Evolutionary conservation across 192 early-diverging fungal genomes (phyloP).

Genomic region (Cetraspora pellucida): DNA sequence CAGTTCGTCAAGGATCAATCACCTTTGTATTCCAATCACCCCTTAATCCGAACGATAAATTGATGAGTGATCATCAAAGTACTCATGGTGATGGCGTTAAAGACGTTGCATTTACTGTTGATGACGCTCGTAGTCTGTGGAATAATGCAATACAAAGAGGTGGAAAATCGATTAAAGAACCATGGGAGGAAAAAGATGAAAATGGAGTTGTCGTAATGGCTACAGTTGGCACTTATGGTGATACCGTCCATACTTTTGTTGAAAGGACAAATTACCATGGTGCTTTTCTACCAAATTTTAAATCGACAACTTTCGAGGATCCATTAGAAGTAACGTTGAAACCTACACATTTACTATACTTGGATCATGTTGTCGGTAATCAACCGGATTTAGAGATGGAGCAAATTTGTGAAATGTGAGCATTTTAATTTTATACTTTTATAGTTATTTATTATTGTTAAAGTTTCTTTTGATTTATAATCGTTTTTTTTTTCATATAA

Average conservation of each 20-base stretch:
- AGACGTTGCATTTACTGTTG: conserved; percentile 93
- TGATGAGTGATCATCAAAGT: conserved; percentile 69
- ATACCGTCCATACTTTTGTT: conserved; percentile 95
- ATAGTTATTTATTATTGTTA: background rate
- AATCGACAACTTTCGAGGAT: conserved; percentile 45
- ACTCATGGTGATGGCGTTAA: conserved; percentile 93
- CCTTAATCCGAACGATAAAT: conserved; percentile 76
- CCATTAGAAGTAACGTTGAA: conserved; percentile 67
- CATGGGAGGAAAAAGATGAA: conserved; percentile 82
- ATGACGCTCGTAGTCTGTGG: conserved; percentile 80
- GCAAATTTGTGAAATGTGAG: conserved; percentile 68
- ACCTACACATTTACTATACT: conserved; percentile 64
- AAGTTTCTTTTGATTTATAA: background rate
- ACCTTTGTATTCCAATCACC: conserved; percentile 92
- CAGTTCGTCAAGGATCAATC: conserved; percentile 79
- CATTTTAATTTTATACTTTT: background rate
- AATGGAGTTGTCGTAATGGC: conserved; percentile 90
- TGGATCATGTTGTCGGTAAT: conserved; percentile 97
- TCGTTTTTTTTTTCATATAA: background rate
- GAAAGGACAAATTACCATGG: conserved; percentile 83
- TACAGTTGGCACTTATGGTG: conserved; percentile 92
- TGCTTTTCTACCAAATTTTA: conserved; percentile 83
- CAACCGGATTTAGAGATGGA: conserved; percentile 93
- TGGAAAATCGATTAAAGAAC: conserved; percentile 76
- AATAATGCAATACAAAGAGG: conserved; percentile 81